Evolutionary conservation across 139 green algal species (phyloP), one percentile per base, ranked within the genome.

Genomic region (Protoeuglena noctilucae): DNA sequence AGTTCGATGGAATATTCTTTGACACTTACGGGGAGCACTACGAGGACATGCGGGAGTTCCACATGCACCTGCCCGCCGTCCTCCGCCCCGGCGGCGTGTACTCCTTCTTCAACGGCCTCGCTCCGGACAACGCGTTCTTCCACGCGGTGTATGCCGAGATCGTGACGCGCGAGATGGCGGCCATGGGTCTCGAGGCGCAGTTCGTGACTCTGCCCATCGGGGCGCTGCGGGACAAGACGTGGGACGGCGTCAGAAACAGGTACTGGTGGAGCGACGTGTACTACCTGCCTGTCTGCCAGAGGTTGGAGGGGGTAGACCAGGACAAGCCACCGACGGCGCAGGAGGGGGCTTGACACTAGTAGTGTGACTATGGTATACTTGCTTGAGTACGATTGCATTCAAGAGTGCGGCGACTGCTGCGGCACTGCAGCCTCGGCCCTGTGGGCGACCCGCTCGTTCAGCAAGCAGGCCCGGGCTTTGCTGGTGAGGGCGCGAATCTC

Each of bases 1-100:
- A 69, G 43, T 89, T 84, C 62, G 85, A 93, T 43, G 86, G 84
- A 23, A 82, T 96, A 12, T 96, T 95, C 67, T 98, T 93, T 54
- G 89, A 96, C 75, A 96, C 89, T 0, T 7, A 22, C 34, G 65
- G 69, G 19, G 80, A 93, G 62, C 86, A 91, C 52, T 88, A 95
- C 51, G 59, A 73, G 7, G 75, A 88, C 40, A 69, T 93, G 61
- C 60, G 63, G 2, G 52, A 76, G 19, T 89, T 90, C 51, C 80
- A 92, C 58, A 18, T 41, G 9, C 54, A 51, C 5, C 27, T 76
- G 1, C 83, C 82, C 1, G 72, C 65, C 28, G 59, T 95, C 21
- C 63, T 96, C 40, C 64, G 61, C 1, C 71, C 68, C 2, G 66
- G 57, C 1, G 89, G 87, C 4, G 49, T 93, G 2, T 98, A 98